Evolutionary conservation across 768 basidiomycete species (phyloP).

Genomic region (Tricholoma saponaceum): DNA sequence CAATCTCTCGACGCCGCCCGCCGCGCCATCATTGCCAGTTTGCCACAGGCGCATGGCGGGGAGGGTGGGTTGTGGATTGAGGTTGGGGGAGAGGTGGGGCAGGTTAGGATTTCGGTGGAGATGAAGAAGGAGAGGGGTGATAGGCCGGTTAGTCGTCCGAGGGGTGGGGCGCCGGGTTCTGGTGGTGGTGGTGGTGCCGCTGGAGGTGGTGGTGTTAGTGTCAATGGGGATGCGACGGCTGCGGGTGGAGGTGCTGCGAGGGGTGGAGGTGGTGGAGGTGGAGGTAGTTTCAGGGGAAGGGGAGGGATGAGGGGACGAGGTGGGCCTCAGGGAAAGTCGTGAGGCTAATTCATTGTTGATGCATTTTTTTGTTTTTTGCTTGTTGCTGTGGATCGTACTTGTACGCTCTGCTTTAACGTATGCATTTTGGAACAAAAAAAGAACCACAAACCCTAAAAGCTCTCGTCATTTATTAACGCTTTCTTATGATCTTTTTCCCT

Average conservation of each 20-base stretch:
- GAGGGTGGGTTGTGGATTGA: conserved; percentile 87
- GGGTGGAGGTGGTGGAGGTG: conserved; percentile 25
- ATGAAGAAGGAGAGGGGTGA: conserved; percentile 90
- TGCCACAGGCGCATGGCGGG: conserved; percentile 68
- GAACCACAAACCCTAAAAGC: neutral
- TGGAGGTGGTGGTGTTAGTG: conserved; percentile 4
- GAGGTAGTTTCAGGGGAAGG: conserved; percentile 20
- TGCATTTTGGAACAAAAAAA: neutral
- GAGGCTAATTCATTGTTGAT: too few species aligned
- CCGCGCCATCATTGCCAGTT: conserved; percentile 74
- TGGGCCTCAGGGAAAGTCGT: conserved; percentile 15
- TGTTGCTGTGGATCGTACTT: neutral
- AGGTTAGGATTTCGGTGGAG: conserved; percentile 70
- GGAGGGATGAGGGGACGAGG: conserved; percentile 17
- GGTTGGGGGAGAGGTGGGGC: conserved; percentile 47
- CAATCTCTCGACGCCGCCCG: conserved; percentile 70
- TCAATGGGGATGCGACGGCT: conserved; percentile 48
- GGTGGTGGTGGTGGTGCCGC: neutral
- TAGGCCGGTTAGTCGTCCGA: conserved; percentile 57
- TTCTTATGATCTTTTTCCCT: neutral
- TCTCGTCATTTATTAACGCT: neutral
- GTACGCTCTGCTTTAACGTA: neutral
- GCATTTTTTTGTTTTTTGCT: neutral
- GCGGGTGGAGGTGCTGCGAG: conserved; percentile 26
- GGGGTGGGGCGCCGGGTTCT: conserved; percentile 52